These are phyloP conservation scores for Kwoniella botswanensis DNA, from an alignment of 768 basidiomycete genomes.

Conservation along the genomic window DNA sequence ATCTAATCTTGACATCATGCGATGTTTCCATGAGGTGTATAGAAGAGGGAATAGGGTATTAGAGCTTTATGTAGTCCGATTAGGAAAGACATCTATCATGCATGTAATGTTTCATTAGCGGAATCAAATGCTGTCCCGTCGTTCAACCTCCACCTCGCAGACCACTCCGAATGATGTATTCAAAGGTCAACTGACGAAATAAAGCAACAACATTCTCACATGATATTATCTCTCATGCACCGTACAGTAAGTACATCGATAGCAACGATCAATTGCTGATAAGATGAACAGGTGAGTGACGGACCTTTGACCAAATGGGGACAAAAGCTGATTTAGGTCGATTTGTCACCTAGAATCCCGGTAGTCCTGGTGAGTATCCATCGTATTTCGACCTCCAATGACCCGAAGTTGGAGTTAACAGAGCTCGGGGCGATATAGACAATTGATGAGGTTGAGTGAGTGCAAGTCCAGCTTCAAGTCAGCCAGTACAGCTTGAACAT, in stretches of 20 bases:
- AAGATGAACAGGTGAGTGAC: slow-evolving; percentile 9
- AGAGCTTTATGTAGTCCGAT: too few relatives aligned
- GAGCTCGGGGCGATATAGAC: too few relatives aligned
- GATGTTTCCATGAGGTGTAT: not conserved
- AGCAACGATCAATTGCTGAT: not conserved
- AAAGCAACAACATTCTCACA: not conserved
- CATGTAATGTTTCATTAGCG: not conserved
- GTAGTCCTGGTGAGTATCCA: slow-evolving; percentile 36
- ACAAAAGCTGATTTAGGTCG: not conserved
- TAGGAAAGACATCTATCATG: not conserved
- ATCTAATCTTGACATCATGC: not conserved
- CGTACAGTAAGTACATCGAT: not conserved
- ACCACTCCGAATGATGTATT: not conserved
- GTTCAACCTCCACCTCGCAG: too few relatives aligned
- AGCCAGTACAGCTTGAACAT: not conserved
- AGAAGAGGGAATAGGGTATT: too few relatives aligned
- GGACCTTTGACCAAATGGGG: too few relatives aligned
- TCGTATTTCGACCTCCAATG: too few relatives aligned
- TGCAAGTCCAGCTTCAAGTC: not conserved
- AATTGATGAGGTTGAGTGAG: slow-evolving; percentile 52
- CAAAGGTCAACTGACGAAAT: not conserved
- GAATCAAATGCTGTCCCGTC: not conserved
- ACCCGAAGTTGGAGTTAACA: too few relatives aligned
- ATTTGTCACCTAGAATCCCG: slow-evolving; percentile 30
- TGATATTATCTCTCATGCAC: not conserved